A percentile compares a stretch with the other conserved stretches of the same genome.
These are phyloP conservation scores for Chrysopogon serrulatus DNA, from an alignment of 176 grass and related monocot genomes.

Conservation along the genomic window DNA sequence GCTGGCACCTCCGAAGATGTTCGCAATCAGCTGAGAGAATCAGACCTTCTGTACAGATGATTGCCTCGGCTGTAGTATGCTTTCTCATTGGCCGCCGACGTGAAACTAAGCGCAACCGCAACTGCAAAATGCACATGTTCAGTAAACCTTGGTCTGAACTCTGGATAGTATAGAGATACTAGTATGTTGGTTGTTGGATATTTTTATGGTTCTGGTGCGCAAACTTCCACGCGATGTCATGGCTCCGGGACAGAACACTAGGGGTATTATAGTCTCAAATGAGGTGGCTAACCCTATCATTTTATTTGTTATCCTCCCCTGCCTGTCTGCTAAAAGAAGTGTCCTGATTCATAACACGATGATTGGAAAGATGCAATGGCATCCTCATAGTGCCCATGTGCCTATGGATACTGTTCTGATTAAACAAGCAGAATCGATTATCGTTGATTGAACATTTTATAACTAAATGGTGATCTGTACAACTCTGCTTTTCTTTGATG, in stretches of 20 bases:
- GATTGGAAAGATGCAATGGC: conserved; percentile 27
- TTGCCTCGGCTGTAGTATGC: conserved; percentile 3
- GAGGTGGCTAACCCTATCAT: conserved; percentile 17
- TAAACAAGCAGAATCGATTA: conserved; percentile 32
- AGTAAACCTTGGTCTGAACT: conserved; percentile 6
- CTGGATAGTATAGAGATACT: conserved; percentile 13
- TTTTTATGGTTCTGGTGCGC: conserved; percentile 17
- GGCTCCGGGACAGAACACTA: not conserved
- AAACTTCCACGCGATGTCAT: conserved; percentile 7
- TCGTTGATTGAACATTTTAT: conserved; percentile 33
- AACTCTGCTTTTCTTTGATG: conserved; percentile 16
- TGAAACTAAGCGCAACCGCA: not conserved
- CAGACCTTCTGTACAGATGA: conserved; percentile 22
- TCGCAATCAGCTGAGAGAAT: conserved; percentile 29
- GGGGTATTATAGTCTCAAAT: conserved; percentile 8
- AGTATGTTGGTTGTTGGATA: conserved; percentile 1
- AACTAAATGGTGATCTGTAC: conserved; percentile 28
- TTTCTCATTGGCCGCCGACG: conserved; percentile 3
- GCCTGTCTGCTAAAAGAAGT: conserved; percentile 16
- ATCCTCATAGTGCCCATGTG: conserved; percentile 42
- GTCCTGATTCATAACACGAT: conserved; percentile 22
- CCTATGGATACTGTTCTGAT: conserved; percentile 23
- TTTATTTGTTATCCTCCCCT: conserved; percentile 32
- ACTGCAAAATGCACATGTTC: conserved; percentile 29
- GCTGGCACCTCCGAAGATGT: conserved; percentile 25